Evolutionary conservation across 352 stramenopile genomes (phyloP), one percentile per base, ranked within the genome.

Genomic region (Lagenidium sp.): DNA sequence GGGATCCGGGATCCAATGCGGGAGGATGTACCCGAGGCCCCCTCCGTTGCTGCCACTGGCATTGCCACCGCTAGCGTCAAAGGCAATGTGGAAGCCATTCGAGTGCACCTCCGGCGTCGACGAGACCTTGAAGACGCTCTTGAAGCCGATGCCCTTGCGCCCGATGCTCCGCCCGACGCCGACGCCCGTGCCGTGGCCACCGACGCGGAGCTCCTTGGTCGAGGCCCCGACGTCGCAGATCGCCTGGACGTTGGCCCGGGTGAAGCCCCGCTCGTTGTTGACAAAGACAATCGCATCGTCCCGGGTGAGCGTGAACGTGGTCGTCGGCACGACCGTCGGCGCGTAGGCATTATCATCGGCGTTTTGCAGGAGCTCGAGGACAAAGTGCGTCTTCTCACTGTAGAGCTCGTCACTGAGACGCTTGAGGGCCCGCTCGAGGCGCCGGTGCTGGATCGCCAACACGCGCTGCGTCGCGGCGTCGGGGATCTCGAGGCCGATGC

Each of bases 141-240:
- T 95, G 46, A 95, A 95, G 19, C 81, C 83, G 36, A 95, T 95
- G 3, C 83, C 83, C 44, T 95, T 95, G 47, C 90, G 89, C 23
- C 83, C 81, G n/a, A 95, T 95, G 50, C 80, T 91, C 2, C 30
- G 35, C 6, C 44, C 60, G 13, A 42, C 15, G 53, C 60, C 8
- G 28, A 32, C 28, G n/a, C n/a, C n/a, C n/a, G n/a, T n/a, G n/a
- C n/a, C n/a, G n/a, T n/a, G n/a, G n/a, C n/a, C n/a, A n/a, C n/a
- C n/a, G n/a, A n/a, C n/a, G n/a, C n/a, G n/a, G 1, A 59, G 23
- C 20, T 64, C 55, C 41, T 94, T 94, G 0, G 83, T 94, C 20
- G 83, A 94, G 7, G 79, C 81, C 12, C 83, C 83, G 13, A 95
- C 81, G 32, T 93, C 78, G 42, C 83, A 95, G 35, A 95, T 86